Conservation (phyloP, 2,329 filamentous ascomycete species). For the Trichoderma aggressivum region DNA sequence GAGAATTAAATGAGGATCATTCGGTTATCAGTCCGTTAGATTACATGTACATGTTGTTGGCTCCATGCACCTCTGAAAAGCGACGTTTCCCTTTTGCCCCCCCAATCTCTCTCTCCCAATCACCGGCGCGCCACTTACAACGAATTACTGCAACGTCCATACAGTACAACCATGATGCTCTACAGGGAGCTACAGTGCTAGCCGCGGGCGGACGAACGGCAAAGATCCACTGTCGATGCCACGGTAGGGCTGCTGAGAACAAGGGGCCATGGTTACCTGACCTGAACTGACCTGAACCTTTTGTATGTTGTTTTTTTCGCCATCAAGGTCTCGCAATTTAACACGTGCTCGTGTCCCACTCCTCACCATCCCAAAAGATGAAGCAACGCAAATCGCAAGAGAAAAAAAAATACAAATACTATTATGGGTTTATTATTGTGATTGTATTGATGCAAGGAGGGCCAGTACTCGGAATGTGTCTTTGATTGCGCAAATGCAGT, state of each 20-base stretch:
- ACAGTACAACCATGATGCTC: background rate
- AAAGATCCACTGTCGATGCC: background rate
- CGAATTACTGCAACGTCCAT: background rate
- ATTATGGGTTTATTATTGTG: background rate
- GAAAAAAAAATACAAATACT: background rate
- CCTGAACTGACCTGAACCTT: too few species aligned
- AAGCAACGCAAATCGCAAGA: background rate
- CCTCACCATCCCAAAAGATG: background rate
- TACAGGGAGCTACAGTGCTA: background rate
- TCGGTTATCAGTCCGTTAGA: background rate
- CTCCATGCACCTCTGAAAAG: background rate
- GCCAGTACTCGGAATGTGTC: background rate
- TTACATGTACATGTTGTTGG: background rate
- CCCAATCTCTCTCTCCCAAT: background rate
- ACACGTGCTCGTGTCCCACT: background rate
- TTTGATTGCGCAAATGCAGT: background rate
- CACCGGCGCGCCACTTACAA: slow-evolving; percentile 1
- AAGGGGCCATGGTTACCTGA: background rate
- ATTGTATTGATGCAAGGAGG: background rate
- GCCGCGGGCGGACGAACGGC: slow-evolving; percentile 9
- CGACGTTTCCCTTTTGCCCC: background rate
- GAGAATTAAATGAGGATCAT: background rate
- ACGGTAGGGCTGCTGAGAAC: background rate
- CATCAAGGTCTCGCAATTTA: background rate
- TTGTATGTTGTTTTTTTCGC: background rate